Conservation (phyloP, 768 basidiomycete genomes). For the Russula virescens region DNA sequence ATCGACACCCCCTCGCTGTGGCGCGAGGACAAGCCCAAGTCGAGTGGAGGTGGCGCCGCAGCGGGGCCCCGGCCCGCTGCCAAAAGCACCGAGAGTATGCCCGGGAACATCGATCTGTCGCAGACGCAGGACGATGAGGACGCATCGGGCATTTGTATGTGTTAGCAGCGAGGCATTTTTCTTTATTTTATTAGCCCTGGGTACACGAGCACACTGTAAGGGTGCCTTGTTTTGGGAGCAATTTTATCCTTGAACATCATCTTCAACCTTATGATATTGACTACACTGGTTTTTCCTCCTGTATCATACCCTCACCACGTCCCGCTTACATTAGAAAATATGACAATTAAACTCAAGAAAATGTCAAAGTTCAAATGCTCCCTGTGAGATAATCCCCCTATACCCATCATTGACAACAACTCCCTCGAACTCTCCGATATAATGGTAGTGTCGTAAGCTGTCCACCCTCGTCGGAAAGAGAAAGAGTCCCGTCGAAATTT, state of each 20-base stretch:
- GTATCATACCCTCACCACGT: not conserved
- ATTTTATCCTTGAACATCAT: not conserved
- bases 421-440: no score
- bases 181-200: no score
- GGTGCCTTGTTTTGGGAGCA: not conserved
- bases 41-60: not conserved
- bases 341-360: no score
- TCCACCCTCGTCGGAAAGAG: no score
- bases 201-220: no score
- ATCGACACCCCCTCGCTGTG: slow-evolving; percentile 80
- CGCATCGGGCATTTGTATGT: slow-evolving; percentile 32
- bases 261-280: not conserved
- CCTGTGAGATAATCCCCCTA: no score
- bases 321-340: no score
- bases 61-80: not conserved
- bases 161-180: slow-evolving; percentile 25
- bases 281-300: not conserved
- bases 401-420: no score
- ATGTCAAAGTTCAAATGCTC: no score
- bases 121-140: slow-evolving; percentile 23
- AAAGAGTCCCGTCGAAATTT: no score
- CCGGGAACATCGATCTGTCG: slow-evolving; percentile 38
- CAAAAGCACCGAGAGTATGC: slow-evolving; percentile 31
- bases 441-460: no score
- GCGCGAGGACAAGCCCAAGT: slow-evolving; percentile 36